Base-by-base conservation (phyloP, 306 rosid genomes). In the Rosa lucieae region DNA sequence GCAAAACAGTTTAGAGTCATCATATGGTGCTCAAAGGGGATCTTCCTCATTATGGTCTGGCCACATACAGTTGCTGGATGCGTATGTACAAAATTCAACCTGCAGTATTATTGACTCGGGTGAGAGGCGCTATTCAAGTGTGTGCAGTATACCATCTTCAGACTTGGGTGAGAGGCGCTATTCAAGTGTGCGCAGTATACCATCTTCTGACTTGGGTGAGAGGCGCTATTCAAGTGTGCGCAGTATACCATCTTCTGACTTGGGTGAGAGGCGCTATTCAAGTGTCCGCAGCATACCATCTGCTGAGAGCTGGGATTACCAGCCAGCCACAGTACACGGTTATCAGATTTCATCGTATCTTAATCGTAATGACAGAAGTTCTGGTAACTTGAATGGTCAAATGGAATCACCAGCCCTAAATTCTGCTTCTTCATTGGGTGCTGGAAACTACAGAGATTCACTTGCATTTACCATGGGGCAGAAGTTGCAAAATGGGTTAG, bases 261-360 rank as follows among this genome's bases (percentile, higher is more conserved):
- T 83, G 43, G 82, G 93, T 35, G 97, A 90, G 87, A 88, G 95
- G 72, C 89, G 87, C 73, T 88, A 84, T 83, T 85, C 79, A 69
- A 89, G 97, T 81, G 70, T 65, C 2, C 70, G 21, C 21, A 66
- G 21, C 46, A 66, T 66, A 66, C 46, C 70, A 35, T 66, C 93
- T 62, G 14, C 49, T n/a, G 89, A 83, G 59, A 80, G 86, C 75
- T 88, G 86, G 89, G 93, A 90, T 85, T 68, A 87, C 89, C 99
- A 88, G 82, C 98, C 98, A 11, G 93, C 94, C 77, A 93, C 96
- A 4, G 82, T 89, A 61, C 97, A 91, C 78, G 97, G 93, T 80
- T 90, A 86, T 85, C 94, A 96, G 85, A 20, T 79, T 56, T 80
- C 93, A 65, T 88, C 98, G 39, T 88, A 89, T 84, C 81, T 90